Evolutionary conservation across 2,329 filamentous ascomycete species (phyloP).

Genomic region (Fusarium coffeatum): DNA sequence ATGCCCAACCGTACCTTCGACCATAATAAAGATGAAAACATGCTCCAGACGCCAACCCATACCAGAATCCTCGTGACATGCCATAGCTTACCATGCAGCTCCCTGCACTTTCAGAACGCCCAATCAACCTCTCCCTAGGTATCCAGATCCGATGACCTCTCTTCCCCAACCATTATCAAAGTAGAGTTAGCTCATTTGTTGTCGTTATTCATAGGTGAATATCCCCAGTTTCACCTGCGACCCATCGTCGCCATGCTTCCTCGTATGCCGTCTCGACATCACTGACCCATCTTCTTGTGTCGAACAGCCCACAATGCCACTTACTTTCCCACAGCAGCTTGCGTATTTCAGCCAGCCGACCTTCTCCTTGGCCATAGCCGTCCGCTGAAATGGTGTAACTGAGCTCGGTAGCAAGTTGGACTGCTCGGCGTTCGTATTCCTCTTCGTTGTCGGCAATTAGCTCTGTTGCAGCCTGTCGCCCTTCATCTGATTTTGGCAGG

Average conservation of each 20-base stretch:
- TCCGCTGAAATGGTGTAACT: constrained; percentile 63
- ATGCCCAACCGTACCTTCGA: neutral
- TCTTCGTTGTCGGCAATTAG: constrained; percentile 82
- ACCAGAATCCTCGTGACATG: constrained; percentile 7
- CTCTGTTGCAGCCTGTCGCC: constrained; percentile 74
- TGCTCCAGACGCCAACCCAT: constrained; percentile 22
- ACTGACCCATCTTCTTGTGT: constrained; percentile 89
- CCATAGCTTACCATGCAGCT: constrained; percentile 17
- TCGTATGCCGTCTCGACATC: constrained; percentile 92
- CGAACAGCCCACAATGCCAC: constrained; percentile 88
- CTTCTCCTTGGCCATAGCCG: constrained; percentile 66
- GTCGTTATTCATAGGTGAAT: constrained; percentile 74
- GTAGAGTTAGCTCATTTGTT: neutral
- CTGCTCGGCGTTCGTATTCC: constrained; percentile 84
- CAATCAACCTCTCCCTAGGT: neutral
- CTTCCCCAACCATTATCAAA: neutral
- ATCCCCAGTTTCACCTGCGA: constrained; percentile 86
- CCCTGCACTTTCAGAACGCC: constrained; percentile 15
- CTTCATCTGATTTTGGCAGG: constrained; percentile 77
- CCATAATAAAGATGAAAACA: constrained; percentile 15
- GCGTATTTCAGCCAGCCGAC: constrained; percentile 81
- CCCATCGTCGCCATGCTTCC: constrained; percentile 90
- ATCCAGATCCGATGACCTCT: neutral
- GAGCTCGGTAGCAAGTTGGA: constrained; percentile 72
- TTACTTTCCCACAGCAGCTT: constrained; percentile 84